Percentiles rank a stretch among this genome's conserved stretches.
Conservation (phyloP, 257 asterid genomes). For the Rauvolfia tetraphylla region DNA sequence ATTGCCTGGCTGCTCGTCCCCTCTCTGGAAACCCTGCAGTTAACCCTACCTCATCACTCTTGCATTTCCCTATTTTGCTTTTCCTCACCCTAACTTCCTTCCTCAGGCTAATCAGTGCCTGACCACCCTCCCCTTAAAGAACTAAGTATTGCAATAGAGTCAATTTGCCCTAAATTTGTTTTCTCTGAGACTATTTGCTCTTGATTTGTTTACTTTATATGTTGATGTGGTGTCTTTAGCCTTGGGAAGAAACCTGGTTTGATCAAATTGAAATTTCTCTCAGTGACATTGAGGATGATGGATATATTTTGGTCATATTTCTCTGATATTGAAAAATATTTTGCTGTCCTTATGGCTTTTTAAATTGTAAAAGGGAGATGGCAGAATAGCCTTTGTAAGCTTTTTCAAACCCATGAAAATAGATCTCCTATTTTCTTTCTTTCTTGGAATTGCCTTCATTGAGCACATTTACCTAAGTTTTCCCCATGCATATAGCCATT, state of each 20-base stretch:
- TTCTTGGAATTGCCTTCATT: no score
- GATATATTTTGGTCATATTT: neutral
- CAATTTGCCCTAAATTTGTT: no score
- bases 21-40: neutral
- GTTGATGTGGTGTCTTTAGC: neutral
- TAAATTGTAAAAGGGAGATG: no score
- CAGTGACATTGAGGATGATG: neutral
- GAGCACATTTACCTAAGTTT: no score
- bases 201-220: no score
- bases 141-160: no score
- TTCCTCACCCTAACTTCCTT: neutral
- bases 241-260: neutral
- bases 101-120: no score
- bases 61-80: neutral
- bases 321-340: neutral
- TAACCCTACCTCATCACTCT: neutral
- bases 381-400: no score
- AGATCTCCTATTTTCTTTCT: neutral
- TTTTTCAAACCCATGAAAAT: no score
- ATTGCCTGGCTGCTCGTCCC: neutral
- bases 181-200: neutral
- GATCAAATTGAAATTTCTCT: neutral
- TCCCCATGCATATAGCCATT: no score
- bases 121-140: no score
- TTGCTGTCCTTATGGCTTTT: neutral